Evolutionary conservation across 2,329 filamentous ascomycete species (phyloP), one percentile per base, ranked within the genome.

Genomic region (Rosellinia necatrix): DNA sequence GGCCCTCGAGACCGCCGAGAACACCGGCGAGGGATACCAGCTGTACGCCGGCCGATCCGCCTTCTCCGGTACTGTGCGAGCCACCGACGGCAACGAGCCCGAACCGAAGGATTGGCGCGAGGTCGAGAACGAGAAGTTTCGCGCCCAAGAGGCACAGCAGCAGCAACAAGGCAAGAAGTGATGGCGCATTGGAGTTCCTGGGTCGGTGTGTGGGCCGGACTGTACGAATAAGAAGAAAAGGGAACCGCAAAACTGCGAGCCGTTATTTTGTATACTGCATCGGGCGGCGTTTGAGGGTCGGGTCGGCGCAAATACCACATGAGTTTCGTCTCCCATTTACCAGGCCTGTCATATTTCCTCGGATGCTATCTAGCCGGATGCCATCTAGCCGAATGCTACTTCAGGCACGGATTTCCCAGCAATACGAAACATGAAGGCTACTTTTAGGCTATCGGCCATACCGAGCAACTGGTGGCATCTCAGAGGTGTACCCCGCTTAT

Each of bases 41-140:
- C 74, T 96, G 64, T 96, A 96, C 72, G 90, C 87, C 13, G 91
- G 91, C 27, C 85, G 85, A 69, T 81, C 86, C 41, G 89, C 88
- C 7, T 91, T 89, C 71, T 77, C 78, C 9, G 82, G 84, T 55
- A 74, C 77, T n/a, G 83, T 84, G 60, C 85, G 83, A 73, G 80
- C 83, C 72, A 87, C 86, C 44, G 84, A 82, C 66, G 88, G 87
- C 40, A 84, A 89, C 72, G 88, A 89, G 69, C 80, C 80, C 51
- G 78, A 77, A 50, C 78, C 81, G 29, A 73, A 72, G 63, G 85
- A 88, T 69, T 88, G 85, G 85, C 77, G 85, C 60, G 84, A 87
- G 65, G 65, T 81, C 15, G 85, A 88, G 75, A 87, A 87, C 63
- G 82, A 87, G 67, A 81, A 81, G 69, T 85, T 81, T 66, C 72